A percentile compares a stretch with the other conserved stretches of the same genome.
phyloP scores from a whole-genome alignment of 305 asterid species.

The Rubia tinctorum region DNA sequence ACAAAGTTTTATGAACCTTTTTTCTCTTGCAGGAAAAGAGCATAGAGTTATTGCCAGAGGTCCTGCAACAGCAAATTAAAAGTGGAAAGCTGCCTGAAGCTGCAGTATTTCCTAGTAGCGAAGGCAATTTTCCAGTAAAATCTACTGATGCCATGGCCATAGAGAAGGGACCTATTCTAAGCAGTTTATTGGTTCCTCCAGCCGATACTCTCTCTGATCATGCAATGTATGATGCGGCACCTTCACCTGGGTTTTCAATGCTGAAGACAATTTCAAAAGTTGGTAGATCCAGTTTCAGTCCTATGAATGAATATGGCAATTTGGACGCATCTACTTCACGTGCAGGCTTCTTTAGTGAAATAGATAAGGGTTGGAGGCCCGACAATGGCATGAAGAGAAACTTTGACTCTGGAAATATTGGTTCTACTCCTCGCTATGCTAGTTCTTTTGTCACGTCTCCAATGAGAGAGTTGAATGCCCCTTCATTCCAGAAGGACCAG shows the following conservation, averaged over 20 bases:
- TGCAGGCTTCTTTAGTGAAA: conserved; percentile 20
- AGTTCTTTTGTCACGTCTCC: conserved; percentile 26
- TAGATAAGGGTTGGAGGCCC: conserved; percentile 26
- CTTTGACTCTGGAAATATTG: conserved; percentile 24
- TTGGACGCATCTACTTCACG: conserved; percentile 22
- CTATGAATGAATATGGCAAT: conserved; percentile 17
- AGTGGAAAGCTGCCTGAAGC: conserved; percentile 54
- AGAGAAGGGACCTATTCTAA: conserved; percentile 53
- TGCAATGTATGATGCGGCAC: conserved; percentile 17
- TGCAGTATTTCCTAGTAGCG: conserved; percentile 26
- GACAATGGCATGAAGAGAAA: conserved; percentile 24
- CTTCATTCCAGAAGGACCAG: conserved; percentile 22
- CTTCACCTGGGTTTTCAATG: conserved; percentile 21
- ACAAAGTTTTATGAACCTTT: neutral
- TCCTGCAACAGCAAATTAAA: conserved; percentile 64
- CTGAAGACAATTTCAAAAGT: conserved; percentile 19
- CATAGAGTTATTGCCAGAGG: conserved; percentile 72
- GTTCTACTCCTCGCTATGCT: conserved; percentile 14
- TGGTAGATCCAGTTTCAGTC: conserved; percentile 22
- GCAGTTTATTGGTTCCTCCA: conserved; percentile 45
- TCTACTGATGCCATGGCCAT: conserved; percentile 28
- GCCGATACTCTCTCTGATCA: conserved; percentile 18
- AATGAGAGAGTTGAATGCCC: conserved; percentile 23
- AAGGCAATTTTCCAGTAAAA: conserved; percentile 29
- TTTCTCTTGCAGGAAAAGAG: conserved; percentile 57